These are phyloP conservation scores for Pythium pyrilobum DNA, from an alignment of 352 stramenopile species.

Conservation along the genomic window DNA sequence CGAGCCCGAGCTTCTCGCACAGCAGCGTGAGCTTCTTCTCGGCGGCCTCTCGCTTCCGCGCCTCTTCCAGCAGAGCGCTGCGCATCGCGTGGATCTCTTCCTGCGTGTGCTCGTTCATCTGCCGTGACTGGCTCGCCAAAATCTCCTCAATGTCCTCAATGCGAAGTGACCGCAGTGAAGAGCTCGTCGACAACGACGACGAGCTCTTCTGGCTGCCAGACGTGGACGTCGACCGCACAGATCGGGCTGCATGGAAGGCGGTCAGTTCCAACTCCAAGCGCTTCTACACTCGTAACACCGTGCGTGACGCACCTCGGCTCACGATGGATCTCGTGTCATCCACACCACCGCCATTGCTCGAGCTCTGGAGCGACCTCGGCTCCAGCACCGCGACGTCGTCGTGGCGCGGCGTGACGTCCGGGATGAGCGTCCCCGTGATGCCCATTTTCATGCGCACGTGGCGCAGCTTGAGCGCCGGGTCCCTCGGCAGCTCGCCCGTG, in stretches of 20 bases:
- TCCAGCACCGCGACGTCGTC: neutral
- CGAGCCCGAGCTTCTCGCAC: constrained; percentile 35
- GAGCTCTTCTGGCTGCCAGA: constrained; percentile 7
- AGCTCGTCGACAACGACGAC: constrained; percentile 16
- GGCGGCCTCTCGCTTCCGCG: constrained; percentile 29
- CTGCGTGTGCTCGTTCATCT: constrained; percentile 26
- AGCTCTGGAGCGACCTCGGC: neutral
- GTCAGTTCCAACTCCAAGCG: neutral
- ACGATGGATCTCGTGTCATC: constrained; percentile 2
- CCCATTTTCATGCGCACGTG: constrained; percentile 40
- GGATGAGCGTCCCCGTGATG: constrained; percentile 42
- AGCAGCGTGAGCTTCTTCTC: constrained; percentile 39
- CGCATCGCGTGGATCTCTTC: constrained; percentile 25
- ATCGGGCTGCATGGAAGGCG: neutral
- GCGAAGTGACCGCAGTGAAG: constrained; percentile 10
- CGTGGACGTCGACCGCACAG: constrained; percentile 2
- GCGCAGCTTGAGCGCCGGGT: constrained; percentile 23
- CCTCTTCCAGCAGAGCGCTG: constrained; percentile 25
- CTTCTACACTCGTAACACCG: neutral
- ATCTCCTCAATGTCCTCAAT: constrained; percentile 36
- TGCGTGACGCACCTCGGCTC: neutral
- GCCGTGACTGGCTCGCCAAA: constrained; percentile 27
- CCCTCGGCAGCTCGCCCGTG: constrained; percentile 23
- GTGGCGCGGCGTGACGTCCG: constrained; percentile 31
- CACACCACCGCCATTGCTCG: neutral